A percentile compares a stretch with the other conserved stretches of the same genome.
Conservation (phyloP, 2,329 filamentous ascomycete species). For the Biscogniauxia sp. region DNA sequence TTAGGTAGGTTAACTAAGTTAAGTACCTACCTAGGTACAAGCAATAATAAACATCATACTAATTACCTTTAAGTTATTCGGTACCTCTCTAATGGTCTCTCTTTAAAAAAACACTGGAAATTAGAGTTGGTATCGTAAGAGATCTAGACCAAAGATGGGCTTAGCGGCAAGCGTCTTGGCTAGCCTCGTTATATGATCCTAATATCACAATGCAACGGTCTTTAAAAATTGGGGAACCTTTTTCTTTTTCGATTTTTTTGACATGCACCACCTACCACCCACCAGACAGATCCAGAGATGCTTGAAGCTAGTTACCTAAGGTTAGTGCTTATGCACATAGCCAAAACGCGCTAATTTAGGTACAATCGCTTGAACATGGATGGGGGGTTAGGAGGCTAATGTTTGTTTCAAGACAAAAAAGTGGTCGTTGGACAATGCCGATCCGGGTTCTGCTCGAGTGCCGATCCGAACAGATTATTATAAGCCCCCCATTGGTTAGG, state of each 20-base stretch:
- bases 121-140: background rate
- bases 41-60: no score
- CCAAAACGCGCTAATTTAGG: background rate
- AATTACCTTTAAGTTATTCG: background rate
- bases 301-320: no score
- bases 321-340: no score
- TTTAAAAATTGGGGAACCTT: background rate
- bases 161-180: background rate
- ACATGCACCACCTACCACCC: no score
- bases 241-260: no score
- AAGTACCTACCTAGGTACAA: no score
- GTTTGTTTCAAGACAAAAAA: background rate
- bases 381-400: background rate
- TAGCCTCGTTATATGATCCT: background rate
- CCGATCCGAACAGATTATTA: background rate
- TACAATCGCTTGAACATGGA: background rate
- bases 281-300: background rate
- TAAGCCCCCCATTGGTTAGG: background rate
- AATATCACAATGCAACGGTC: background rate
- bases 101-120: background rate
- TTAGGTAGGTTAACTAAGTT: no score
- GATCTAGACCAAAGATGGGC: background rate
- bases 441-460: background rate
- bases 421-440: background rate
- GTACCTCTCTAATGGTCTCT: background rate